Conservation (phyloP, 352 stramenopile species). For the Globisporangium ultimum region DNA sequence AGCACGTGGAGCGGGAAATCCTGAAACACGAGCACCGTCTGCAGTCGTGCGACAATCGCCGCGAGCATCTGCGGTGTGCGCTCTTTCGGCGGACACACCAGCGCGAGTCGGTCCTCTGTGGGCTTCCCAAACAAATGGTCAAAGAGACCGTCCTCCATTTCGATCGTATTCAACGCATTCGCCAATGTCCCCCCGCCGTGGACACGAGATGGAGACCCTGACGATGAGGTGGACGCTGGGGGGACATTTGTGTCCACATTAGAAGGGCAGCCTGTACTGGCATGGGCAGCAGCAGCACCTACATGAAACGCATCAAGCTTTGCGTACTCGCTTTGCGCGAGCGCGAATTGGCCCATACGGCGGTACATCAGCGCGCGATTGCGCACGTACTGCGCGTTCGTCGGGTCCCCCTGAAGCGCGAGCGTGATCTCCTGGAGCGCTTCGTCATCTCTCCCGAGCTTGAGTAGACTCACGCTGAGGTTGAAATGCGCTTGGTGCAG, state of each 20-base stretch:
- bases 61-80: slow-evolving; percentile 39
- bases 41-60: slow-evolving; percentile 44
- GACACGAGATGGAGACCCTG: neutral
- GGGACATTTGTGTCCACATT: no score
- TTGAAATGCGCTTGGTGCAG: slow-evolving; percentile 72
- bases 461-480: slow-evolving; percentile 44
- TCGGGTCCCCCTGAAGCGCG: slow-evolving; percentile 33
- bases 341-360: slow-evolving; percentile 39
- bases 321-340: slow-evolving; percentile 49
- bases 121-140: slow-evolving; percentile 68
- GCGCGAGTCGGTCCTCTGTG: slow-evolving; percentile 55
- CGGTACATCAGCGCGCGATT: slow-evolving; percentile 58
- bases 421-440: slow-evolving; percentile 36
- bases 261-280: no score
- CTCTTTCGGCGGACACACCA: slow-evolving; percentile 40
- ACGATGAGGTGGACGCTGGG: no score
- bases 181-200: neutral
- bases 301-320: slow-evolving; percentile 27
- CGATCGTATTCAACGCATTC: slow-evolving; percentile 17
- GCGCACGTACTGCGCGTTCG: slow-evolving; percentile 44
- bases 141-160: slow-evolving; percentile 61
- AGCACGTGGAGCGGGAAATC: slow-evolving; percentile 52
- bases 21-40: slow-evolving; percentile 64
- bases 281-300: neutral
- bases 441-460: slow-evolving; percentile 38